Conservation (phyloP, 1,284 basidiomycete species). For the Moniliella sp. region DNA sequence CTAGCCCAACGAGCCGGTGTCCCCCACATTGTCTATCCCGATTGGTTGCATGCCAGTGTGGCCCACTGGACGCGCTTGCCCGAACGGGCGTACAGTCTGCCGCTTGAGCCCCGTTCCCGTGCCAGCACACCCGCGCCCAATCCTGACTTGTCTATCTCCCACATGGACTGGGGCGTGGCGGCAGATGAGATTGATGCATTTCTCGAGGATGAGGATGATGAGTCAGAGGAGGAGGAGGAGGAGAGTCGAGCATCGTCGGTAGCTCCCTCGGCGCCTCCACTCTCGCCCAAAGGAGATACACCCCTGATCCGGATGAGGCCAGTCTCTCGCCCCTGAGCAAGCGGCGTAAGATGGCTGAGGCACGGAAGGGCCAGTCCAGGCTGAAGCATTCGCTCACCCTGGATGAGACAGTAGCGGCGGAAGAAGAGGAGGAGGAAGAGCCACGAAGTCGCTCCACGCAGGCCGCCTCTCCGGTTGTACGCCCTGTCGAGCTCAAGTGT, state of each 20-base stretch:
- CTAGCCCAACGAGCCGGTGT: conserved; percentile 43
- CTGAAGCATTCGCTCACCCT: conserved; percentile 5
- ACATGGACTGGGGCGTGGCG: conserved; percentile 47
- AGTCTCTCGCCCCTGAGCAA: conserved; percentile 8
- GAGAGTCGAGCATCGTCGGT: conserved; percentile 1
- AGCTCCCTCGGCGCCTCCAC: conserved; percentile 9
- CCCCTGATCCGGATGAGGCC: conserved; percentile 5
- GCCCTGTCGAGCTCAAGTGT: too few relatives aligned
- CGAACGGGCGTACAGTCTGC: conserved; percentile 45
- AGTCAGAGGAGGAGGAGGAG: conserved; percentile 3
- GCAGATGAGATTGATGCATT: conserved; percentile 69
- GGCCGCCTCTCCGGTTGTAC: background rate
- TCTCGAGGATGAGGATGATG: conserved; percentile 39
- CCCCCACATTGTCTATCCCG: conserved; percentile 60
- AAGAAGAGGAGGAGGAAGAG: conserved; percentile 1
- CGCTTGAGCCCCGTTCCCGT: too few relatives aligned
- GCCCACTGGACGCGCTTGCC: conserved; percentile 56
- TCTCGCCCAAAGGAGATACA: background rate
- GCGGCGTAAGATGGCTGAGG: conserved; percentile 6
- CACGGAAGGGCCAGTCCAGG: conserved; percentile 6
- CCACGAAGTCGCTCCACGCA: background rate
- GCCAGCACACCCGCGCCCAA: background rate
- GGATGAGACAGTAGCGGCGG: conserved; percentile 1
- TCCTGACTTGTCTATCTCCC: conserved; percentile 4
- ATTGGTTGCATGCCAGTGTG: conserved; percentile 69